Evolutionary conservation across 2,329 filamentous ascomycete genomes (phyloP).

Genomic region (Colletotrichum orbiculare): DNA sequence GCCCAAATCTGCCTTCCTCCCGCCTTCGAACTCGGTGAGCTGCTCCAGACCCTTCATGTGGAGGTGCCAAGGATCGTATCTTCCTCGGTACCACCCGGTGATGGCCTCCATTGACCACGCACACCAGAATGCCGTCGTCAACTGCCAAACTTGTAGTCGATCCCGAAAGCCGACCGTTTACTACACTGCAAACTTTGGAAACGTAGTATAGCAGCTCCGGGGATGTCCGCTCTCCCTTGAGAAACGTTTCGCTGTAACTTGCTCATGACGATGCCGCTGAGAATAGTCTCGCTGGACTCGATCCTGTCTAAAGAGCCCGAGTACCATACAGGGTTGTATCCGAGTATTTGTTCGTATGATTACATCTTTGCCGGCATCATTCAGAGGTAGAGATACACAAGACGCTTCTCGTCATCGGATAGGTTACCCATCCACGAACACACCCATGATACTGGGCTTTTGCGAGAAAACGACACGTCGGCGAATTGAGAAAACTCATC

Average conservation of each 20-base stretch:
- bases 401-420: slow-evolving; percentile 40
- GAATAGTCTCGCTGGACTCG: slow-evolving; percentile 10
- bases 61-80: slow-evolving; percentile 49
- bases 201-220: no score
- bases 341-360: slow-evolving; percentile 46
- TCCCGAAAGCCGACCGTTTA: no score
- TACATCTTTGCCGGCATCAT: slow-evolving; percentile 45
- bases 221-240: no score
- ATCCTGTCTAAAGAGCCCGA: slow-evolving; percentile 43
- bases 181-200: no score
- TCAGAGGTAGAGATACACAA: slow-evolving; percentile 44
- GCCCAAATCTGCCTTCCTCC: slow-evolving; percentile 36
- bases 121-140: no score
- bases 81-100: no score
- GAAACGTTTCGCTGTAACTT: no score
- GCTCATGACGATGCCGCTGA: no score
- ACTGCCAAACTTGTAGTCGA: slow-evolving; percentile 25
- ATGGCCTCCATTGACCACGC: no score
- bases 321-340: slow-evolving; percentile 44
- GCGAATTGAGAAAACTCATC: neutral
- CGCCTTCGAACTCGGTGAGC: slow-evolving; percentile 46
- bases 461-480: neutral
- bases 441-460: neutral
- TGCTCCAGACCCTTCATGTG: slow-evolving; percentile 49
- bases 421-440: slow-evolving; percentile 7